Evolutionary conservation across 2,329 filamentous ascomycete genomes (phyloP), one percentile per base, ranked within the genome.

Genomic region (Fusarium praegraminearum): DNA sequence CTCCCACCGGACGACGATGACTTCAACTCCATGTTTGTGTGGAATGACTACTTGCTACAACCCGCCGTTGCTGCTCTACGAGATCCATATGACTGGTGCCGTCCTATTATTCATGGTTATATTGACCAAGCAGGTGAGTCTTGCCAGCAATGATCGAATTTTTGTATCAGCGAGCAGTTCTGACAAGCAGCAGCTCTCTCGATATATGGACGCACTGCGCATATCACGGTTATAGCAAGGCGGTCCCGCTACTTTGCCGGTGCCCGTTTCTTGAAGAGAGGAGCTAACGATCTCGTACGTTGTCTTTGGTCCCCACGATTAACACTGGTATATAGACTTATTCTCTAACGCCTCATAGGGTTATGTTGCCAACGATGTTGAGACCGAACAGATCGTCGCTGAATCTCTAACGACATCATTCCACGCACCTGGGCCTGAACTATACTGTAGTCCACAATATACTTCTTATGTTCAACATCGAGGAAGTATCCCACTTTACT

Each of bases 361-460:
- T 16, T 97, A 97, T 77, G 96, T 99, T 57, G 97, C 96, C 54
- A 99, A 99, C 76, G 97, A 99, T 79, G 96, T 99, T 26, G 97
- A 99, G 80, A 98, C 96, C 1, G 96, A 99, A 80, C 96, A 99
- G 78, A 98, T 99, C 64, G 94, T 99, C 7, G 96, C 94, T 1
- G 96, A 99, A 77, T 93, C 94, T 73, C 84, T 95, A 52, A 98
- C 94, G 1, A 99, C 96, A 1, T 98, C 96, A 0, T 98, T 99
- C 73, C 96, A 99, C 81, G 91, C 93, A 5, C 93, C 96, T 7
- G 95, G 94, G 0, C 93, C 92, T 5, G 89, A 89, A 50, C 86
- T 97, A 13, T 98, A 93, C 77, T 90, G 93, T 7, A 98, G 92
- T 75, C 93, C 95, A 2, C 91, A 93, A 30, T 98, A 95, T 78